Evolutionary conservation across 441 rosid genomes (phyloP).

Genomic region (Erodium moschatum): DNA sequence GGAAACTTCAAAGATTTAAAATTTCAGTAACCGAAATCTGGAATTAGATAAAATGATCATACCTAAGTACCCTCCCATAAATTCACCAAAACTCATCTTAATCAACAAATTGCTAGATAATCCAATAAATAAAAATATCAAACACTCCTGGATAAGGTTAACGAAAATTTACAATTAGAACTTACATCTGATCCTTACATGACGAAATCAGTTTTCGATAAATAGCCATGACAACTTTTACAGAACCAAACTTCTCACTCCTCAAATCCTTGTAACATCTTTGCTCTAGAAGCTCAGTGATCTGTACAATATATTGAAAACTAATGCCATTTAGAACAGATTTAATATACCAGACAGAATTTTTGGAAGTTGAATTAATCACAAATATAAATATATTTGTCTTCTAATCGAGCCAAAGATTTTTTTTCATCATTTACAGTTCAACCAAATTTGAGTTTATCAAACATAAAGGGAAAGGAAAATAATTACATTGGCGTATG

Average conservation of each 20-base stretch:
- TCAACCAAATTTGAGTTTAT: not conserved
- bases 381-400: not conserved
- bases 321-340: not conserved
- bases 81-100: not conserved
- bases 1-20: not conserved
- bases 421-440: not conserved
- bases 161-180: slow-evolving; percentile 18
- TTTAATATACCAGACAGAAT: not conserved
- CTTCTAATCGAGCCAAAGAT: not conserved
- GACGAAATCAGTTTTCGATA: slow-evolving; percentile 63
- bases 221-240: slow-evolving; percentile 63
- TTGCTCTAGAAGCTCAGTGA: slow-evolving; percentile 67
- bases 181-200: slow-evolving; percentile 94
- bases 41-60: not conserved
- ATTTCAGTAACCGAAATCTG: not conserved
- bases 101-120: not conserved
- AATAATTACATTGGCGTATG: not conserved
- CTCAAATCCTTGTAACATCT: slow-evolving; percentile 84
- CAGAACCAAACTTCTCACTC: slow-evolving; percentile 65
- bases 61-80: not conserved
- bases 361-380: not conserved
- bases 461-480: not conserved
- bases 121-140: not conserved
- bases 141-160: not conserved
- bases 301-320: slow-evolving; percentile 32